These are phyloP conservation scores for Solanum bulbocastanum DNA, from an alignment of 257 asterid genomes.

Conservation along the genomic window DNA sequence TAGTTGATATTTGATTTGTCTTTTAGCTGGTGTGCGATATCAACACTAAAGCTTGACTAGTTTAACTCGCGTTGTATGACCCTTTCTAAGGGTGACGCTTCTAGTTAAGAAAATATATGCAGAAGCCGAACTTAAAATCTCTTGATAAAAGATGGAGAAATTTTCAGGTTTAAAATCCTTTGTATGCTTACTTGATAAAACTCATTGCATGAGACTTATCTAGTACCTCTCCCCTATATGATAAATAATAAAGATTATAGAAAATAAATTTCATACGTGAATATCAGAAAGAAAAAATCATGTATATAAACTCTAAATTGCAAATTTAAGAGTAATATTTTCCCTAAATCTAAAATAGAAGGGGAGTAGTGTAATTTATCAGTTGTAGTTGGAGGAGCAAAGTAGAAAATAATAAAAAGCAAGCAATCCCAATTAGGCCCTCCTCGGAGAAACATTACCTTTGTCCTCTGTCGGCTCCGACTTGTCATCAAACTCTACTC, in stretches of 20 bases:
- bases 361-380: background rate
- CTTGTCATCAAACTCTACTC: background rate
- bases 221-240: background rate
- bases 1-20: background rate
- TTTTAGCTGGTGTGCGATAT: background rate
- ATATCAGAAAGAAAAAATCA: no score
- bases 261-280: no score
- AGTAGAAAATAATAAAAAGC: background rate
- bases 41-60: background rate
- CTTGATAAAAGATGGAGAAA: background rate
- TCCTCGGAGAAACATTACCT: background rate
- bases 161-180: rapidly evolving
- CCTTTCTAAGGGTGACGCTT: background rate
- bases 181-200: background rate
- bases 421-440: background rate
- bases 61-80: no score
- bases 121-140: no score
- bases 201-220: background rate
- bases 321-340: background rate
- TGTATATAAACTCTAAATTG: no score
- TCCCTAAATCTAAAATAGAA: background rate
- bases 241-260: no score
- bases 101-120: background rate
- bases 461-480: background rate
- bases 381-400: background rate